Evolutionary conservation across 1,284 basidiomycete species (phyloP).

Genomic region (Fomitiporia mediterranea): DNA sequence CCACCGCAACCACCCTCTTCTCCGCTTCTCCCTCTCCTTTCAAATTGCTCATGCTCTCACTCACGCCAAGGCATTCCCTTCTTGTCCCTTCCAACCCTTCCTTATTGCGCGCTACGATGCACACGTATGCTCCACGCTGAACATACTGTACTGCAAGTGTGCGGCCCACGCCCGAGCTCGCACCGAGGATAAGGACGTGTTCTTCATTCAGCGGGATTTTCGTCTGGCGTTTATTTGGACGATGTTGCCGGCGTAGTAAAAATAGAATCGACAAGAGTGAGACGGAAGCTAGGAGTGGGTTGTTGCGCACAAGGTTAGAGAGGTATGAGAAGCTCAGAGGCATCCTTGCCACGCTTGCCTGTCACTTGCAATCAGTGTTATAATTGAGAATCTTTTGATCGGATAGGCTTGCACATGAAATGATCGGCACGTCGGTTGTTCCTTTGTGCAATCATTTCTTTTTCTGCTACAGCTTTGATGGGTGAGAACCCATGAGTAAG

Average conservation of each 20-base stretch:
- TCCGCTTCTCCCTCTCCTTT: constrained; percentile 16
- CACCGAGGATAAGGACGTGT: constrained; percentile 77
- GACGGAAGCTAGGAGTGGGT: neutral
- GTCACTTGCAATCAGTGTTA: no score
- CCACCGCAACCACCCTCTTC: constrained; percentile 35
- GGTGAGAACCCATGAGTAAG: no score
- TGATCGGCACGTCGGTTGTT: no score
- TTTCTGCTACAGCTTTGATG: no score
- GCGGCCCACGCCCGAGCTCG: constrained; percentile 79
- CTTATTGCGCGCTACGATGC: constrained; percentile 69
- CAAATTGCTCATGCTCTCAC: constrained; percentile 15
- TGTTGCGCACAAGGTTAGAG: neutral
- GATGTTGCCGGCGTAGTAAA: neutral
- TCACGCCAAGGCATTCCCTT: constrained; percentile 47
- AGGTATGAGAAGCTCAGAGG: neutral
- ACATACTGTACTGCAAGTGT: constrained; percentile 73
- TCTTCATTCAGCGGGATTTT: constrained; percentile 43
- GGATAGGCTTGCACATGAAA: no score
- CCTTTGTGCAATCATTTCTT: no score
- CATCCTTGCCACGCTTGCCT: no score
- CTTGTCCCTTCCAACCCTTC: constrained; percentile 56
- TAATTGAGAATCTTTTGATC: no score
- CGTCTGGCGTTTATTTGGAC: constrained; percentile 22
- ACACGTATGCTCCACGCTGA: constrained; percentile 67
- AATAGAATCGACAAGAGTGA: neutral